Evolutionary conservation across 2,329 filamentous ascomycete genomes (phyloP).

Genomic region (Talaromyces piceae): DNA sequence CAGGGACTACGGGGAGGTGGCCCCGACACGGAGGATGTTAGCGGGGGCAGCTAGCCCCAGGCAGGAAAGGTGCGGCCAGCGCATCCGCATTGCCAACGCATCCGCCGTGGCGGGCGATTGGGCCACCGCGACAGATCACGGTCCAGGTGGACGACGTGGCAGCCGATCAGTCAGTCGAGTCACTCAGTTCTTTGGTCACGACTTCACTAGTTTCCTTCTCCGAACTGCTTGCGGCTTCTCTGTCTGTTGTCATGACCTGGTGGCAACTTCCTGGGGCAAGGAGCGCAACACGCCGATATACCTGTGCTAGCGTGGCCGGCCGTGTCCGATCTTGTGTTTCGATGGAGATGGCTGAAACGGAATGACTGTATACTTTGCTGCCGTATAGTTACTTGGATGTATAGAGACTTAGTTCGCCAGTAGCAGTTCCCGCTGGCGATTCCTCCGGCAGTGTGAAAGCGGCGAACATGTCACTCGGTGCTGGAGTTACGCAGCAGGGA

Average conservation of each 20-base stretch:
- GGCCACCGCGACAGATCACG: not conserved
- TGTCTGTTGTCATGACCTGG: not conserved
- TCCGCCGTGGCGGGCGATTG: conserved; percentile 7
- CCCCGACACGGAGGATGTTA: conserved; percentile 7
- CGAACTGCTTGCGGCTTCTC: too few species aligned
- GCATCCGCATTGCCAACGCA: conserved; percentile 20
- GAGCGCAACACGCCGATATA: not conserved
- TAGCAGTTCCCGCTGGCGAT: not conserved
- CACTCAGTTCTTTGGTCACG: not conserved
- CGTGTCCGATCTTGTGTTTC: not conserved
- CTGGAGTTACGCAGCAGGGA: not conserved
- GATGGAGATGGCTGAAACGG: not conserved
- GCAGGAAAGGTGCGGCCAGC: conserved; percentile 6
- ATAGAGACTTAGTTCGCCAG: too few species aligned
- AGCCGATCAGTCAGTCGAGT: not conserved
- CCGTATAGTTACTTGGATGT: not conserved
- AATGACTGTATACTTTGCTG: not conserved
- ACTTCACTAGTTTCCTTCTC: not conserved
- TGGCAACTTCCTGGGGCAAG: not conserved
- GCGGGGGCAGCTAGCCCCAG: conserved; percentile 23
- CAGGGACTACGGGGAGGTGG: not conserved
- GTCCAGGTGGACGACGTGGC: not conserved
- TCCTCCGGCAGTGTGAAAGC: not conserved
- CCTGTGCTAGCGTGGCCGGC: not conserved
- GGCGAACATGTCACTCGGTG: not conserved